Base-by-base conservation (phyloP, 306 rosid species). In the Begonia loranthoides region DNA sequence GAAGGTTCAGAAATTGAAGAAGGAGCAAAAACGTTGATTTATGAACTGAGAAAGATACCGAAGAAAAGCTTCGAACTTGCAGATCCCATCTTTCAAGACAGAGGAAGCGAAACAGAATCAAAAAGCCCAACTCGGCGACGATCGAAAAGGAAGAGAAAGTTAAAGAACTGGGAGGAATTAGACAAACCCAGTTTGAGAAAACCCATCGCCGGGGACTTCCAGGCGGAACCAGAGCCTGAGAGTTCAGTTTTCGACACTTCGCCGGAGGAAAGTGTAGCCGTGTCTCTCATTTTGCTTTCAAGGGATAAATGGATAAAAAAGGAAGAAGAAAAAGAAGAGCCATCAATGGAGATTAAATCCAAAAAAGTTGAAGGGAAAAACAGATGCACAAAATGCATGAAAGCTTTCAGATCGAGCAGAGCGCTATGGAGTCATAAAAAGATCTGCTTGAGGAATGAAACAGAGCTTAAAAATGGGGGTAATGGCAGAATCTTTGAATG, bases 41-140 rank as follows among this genome's bases (percentile, higher is more conserved):
- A 84, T 41, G 78, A 50, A n/a, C n/a, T 80, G 49, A 83, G 94
- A 50, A 84, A 76, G 64, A 83, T 83, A 60, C 83, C 96, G 40
- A 83, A 76, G 76, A 78, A 57, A 45, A 78, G 79, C 54, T 59
- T 67, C 73, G 66, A 63, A 12, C 16, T 76, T 34, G 70, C 76
- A 63, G 92, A 80, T 87, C 92, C 74, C 15, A 67, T 78, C 12
- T 74, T 86, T 33, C 90, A 76, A 46, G 95, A 83, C 64, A 66
- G 86, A 51, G 97, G 84, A 75, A 84, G 88, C 71, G 97, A 81
- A 76, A 79, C 87, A 49, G 97, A 81, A 68, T 84, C 94, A 13
- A 79, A 61, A 64, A 79, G 75, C 67, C 87, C 84, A 16, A 65
- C 84, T 63, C 79, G 89, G 40, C 77, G 74, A 50, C 84, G 95